phyloP scores from a whole-genome alignment of 306 rosid genomes.

The Quercus variabilis region DNA sequence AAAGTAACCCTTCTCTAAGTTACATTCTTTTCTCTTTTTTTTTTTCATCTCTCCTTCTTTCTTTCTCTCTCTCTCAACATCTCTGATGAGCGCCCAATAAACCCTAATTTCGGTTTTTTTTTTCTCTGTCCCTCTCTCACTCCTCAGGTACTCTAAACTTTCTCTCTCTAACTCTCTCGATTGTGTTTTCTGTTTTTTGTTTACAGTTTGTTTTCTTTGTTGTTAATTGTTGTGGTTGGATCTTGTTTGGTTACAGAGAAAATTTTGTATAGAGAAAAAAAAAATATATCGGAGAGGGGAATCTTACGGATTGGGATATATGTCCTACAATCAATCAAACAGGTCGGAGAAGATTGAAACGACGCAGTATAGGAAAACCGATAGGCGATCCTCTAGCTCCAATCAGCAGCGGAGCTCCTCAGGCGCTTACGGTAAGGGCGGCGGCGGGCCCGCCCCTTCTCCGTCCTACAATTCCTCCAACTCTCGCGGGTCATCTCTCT shows the following conservation, averaged over 20 bases:
- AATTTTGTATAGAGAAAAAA: conserved; percentile 2
- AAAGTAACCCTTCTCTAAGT: conserved; percentile 4
- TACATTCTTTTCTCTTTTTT: neutral
- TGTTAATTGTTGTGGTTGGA: neutral
- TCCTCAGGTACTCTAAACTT: conserved; percentile 40
- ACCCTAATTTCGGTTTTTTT: conserved; percentile 49
- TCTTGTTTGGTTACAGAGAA: conserved; percentile 40
- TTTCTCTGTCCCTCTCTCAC: conserved; percentile 21
- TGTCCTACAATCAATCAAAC: conserved; percentile 96
- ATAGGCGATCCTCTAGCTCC: conserved; percentile 64
- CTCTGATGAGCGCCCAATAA: conserved; percentile 40
- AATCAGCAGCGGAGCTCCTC: conserved; percentile 73
- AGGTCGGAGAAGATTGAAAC: conserved; percentile 73
- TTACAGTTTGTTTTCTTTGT: neutral
- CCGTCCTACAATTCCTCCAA: conserved; percentile 40
- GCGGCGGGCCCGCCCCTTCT: conserved; percentile 71
- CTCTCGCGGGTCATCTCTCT: conserved; percentile 43
- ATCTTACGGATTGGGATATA: conserved; percentile 63
- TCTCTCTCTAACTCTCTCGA: neutral
- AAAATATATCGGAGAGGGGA: conserved; percentile 23
- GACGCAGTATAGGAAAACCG: conserved; percentile 53
- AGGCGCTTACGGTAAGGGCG: conserved; percentile 55
- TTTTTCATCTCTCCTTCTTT: neutral
- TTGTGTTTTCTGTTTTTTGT: neutral
- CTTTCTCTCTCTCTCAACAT: neutral